Base-by-base conservation (phyloP, 257 asterid species). In the Penstemon davidsonii region DNA sequence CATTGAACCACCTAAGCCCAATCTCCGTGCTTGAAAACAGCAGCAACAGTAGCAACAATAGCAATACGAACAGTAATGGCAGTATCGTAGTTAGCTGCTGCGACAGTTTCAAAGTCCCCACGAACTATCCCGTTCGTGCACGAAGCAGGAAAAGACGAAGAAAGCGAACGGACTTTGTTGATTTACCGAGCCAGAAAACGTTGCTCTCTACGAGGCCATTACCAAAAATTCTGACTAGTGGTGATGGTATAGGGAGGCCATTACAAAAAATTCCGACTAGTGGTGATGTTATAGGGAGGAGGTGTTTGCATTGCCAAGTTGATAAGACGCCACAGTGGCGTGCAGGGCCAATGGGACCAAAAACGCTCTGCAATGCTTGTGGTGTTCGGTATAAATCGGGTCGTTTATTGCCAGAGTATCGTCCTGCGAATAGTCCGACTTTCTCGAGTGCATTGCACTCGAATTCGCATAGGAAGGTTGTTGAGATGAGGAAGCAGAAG, bases 311-410 rank as follows among this genome's bases (percentile, higher is more conserved):
- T 56, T 90, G 97, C 72, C 87, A 85, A 38, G 75, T 88, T 1
- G 96, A 86, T 58, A 83, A 88, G 81, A 91, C 97, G 2, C 97
- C 97, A 0, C 96, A 88, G 63, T 91, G 97, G 97, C 66, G 97
- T 44, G 95, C 95, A 0, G 97, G 97, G 0, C 97, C 97, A 0
- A 81, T 76, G 83, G 97, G 97, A 3, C 91, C 92, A 0, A 91
- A 91, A 39, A 88, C 97, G 0, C 84, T 91, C 18, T 90, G 97
- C 75, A 90, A 90, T 25, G 96, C 97, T 2, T 91, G 97, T 51
- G 97, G 97, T 18, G 97, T 90, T 51, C 79, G 97, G 62, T 90
- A 73, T 64, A 90, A 88, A 80, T 88, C 96, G 0, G 97, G 97
- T 1, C 89, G 97, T 4, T 83, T 91, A 4, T 75, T 91, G 55